These are phyloP conservation scores for Sapria himalayana DNA, from an alignment of 345 rosid species.

Conservation along the genomic window DNA sequence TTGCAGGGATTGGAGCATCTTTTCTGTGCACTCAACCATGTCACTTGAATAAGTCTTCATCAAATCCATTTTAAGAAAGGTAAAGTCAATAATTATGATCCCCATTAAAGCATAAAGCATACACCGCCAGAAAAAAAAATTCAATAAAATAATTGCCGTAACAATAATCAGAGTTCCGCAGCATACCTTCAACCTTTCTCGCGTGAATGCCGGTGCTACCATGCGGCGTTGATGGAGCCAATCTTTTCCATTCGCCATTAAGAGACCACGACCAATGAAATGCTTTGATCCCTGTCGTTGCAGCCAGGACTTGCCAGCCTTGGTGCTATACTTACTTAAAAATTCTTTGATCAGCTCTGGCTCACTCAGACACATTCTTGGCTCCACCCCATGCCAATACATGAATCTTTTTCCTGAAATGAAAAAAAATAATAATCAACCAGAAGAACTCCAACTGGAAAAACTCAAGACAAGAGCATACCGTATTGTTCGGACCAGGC, in stretches of 20 bases:
- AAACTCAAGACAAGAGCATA: conserved; percentile 10
- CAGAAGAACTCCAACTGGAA: too few relatives aligned
- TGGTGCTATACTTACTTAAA: conserved; percentile 39
- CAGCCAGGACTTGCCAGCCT: conserved; percentile 75
- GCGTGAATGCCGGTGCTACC: conserved; percentile 16
- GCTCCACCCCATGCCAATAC: conserved; percentile 78
- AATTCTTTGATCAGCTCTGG: conserved; percentile 59
- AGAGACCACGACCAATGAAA: conserved; percentile 61
- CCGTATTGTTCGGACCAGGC: conserved; percentile 69
- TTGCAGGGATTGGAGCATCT: conserved; percentile 32
- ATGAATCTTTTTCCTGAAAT: conserved; percentile 66
- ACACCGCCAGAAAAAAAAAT: too few relatives aligned
- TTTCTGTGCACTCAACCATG: conserved; percentile 72
- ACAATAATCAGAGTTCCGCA: too few relatives aligned
- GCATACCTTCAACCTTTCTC: conserved; percentile 15
- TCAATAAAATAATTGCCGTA: too few relatives aligned
- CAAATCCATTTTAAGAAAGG: too few relatives aligned
- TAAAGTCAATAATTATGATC: too few relatives aligned
- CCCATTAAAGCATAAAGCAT: too few relatives aligned
- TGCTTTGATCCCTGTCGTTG: conserved; percentile 80
- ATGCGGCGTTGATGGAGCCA: conserved; percentile 28
- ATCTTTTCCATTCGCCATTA: conserved; percentile 53
- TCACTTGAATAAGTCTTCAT: conserved; percentile 45
- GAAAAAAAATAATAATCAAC: not conserved
- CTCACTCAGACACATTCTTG: conserved; percentile 64